These are phyloP conservation scores for Cercospora sojina DNA, from an alignment of 2,329 filamentous ascomycete species.

Conservation along the genomic window DNA sequence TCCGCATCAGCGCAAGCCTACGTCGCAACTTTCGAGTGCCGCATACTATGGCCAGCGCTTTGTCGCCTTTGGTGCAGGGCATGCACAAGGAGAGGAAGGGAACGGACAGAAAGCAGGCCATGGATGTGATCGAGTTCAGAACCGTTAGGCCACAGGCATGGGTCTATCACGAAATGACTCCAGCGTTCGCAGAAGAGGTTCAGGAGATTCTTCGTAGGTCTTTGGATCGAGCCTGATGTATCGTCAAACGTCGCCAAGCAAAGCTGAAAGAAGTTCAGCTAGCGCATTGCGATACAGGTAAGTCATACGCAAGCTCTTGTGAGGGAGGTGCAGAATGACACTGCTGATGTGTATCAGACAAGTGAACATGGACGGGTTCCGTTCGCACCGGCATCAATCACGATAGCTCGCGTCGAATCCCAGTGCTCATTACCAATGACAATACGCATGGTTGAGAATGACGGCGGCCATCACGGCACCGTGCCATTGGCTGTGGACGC, in stretches of 20 bases:
- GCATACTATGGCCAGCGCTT: not conserved
- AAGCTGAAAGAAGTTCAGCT: not conserved
- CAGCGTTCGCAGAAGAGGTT: not conserved
- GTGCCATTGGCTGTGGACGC: not conserved
- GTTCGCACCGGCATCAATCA: no score
- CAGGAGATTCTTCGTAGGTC: not conserved
- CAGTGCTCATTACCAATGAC: not conserved
- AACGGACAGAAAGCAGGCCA: not conserved
- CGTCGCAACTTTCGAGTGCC: not conserved
- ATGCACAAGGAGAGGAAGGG: not conserved
- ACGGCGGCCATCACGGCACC: no score
- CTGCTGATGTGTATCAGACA: no score
- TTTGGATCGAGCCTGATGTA: not conserved
- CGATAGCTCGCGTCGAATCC: no score
- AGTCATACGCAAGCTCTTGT: no score
- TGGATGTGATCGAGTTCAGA: not conserved
- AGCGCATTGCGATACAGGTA: no score
- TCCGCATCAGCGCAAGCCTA: not conserved
- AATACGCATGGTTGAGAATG: no score
- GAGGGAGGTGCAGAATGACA: no score
- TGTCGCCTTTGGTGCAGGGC: not conserved
- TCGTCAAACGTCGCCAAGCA: not conserved
- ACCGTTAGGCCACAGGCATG: not conserved
- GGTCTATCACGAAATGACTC: not conserved
- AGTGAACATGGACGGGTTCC: no score